Base-by-base conservation (phyloP, 345 rosid genomes). In the Hibiscus tridactylites region DNA sequence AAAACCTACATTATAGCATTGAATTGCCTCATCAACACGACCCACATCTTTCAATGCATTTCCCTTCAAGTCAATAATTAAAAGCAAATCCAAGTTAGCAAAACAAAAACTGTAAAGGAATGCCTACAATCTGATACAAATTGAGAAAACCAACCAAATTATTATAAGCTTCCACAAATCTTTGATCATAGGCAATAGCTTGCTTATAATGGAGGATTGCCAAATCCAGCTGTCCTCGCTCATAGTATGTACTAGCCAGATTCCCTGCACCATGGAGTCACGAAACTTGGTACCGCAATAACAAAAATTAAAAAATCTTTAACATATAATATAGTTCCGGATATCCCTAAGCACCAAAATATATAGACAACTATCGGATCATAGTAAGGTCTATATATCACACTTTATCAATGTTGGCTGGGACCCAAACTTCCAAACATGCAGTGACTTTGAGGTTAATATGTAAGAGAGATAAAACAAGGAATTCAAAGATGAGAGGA, bases 31-130 rank as follows among this genome's bases (percentile, higher is more conserved):
- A 42, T 96, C 99, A 31, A 89, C 95, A 80, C 85, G 83, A 42
- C 99, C 97, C 21, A 88, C 84, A 78, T 91, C 99, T 74, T 96
- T 96, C 80, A 96, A 76, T 44, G 97, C 99, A 85, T 96, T 96
- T 71, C 99, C 99, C 99, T 96, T 77, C 37, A 52, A 71, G 71
- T 70, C 58, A 24, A 11, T 73, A 4, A 26, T 73, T 37, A 70
- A 60, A 72, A 75, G 37, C 28, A 24, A 78, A 47, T 60, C 39
- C 19, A 63, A 6, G 49, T 65, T 70, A 21, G 58, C 37, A 35
- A 73, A 73, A 15, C 63, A 3, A 19, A 52, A 16, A 17, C 65
- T 31, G 44, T 21, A n/a, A 31, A 61, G n/a, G 33, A 42, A 28
- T 58, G 60, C 24, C 26, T 33, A 71, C 28, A 50, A 29, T 31